A percentile compares a stretch with the other conserved stretches of the same genome.
phyloP scores from a whole-genome alignment of 1,284 basidiomycete species.

The Ustilago crameri region DNA sequence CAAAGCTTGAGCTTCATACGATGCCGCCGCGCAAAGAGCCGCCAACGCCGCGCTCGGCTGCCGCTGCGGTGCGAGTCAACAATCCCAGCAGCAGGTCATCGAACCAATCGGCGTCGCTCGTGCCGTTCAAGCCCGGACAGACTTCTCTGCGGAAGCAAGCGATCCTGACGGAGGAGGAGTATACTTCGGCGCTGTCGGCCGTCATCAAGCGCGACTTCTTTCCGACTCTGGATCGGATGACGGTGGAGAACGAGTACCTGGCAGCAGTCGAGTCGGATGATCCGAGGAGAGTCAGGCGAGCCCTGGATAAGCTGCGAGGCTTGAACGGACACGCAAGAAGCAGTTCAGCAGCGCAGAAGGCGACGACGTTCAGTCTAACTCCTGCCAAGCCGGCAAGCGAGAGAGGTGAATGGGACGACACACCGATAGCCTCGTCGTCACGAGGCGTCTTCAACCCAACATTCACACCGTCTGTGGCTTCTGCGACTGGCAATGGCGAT shows the following conservation, averaged over 20 bases:
- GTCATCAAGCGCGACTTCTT: slow-evolving; percentile 99
- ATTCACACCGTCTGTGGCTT: slow-evolving; percentile 12
- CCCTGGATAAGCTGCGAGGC: slow-evolving; percentile 37
- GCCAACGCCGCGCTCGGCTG: slow-evolving; percentile 43
- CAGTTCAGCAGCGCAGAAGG: not conserved
- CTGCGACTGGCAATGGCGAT: slow-evolving; percentile 2
- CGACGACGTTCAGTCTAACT: not conserved
- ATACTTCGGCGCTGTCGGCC: slow-evolving; percentile 87
- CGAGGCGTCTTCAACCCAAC: slow-evolving; percentile 18
- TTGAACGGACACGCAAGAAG: slow-evolving; percentile 23
- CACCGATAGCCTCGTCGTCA: slow-evolving; percentile 15
- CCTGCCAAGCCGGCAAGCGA: not conserved
- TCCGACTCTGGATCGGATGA: slow-evolving; percentile 71
- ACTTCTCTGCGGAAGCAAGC: slow-evolving; percentile 54
- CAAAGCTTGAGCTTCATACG: too few species aligned
- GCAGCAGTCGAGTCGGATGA: slow-evolving; percentile 55
- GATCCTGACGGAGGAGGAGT: slow-evolving; percentile 81
- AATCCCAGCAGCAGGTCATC: slow-evolving; percentile 4
- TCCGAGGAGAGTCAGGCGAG: slow-evolving; percentile 20
- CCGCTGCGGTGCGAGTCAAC: slow-evolving; percentile 12
- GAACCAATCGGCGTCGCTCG: slow-evolving; percentile 24
- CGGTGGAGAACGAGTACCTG: slow-evolving; percentile 64
- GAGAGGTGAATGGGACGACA: slow-evolving; percentile 41
- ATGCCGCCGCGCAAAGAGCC: slow-evolving; percentile 48
- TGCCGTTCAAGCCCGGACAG: slow-evolving; percentile 46